phyloP scores from a whole-genome alignment of 169 alveolate genomes.

The Hepatocystis sp. region DNA sequence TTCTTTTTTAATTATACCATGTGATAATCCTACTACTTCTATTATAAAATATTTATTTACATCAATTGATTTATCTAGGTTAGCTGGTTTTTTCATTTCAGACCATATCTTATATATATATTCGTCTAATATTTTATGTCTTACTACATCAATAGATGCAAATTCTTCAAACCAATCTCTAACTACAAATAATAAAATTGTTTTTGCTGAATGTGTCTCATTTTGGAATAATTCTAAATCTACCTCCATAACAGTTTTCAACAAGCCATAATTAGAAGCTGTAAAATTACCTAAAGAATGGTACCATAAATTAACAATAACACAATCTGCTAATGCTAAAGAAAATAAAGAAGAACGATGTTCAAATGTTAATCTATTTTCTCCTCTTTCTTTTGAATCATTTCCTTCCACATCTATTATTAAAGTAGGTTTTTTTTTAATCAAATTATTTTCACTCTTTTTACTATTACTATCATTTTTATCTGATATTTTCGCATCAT shows the following conservation, averaged over 20 bases:
- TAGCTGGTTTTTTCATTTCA: conserved; percentile 84
- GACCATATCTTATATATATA: conserved; percentile 87
- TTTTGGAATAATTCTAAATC: conserved; percentile 85
- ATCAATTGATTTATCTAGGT: neutral
- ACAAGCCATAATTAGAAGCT: conserved; percentile 91
- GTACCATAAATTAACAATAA: conserved; percentile 89
- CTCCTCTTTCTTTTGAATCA: conserved; percentile 92
- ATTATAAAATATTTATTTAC: conserved; percentile 78
- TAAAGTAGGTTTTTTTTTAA: conserved; percentile 74
- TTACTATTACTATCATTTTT: neutral
- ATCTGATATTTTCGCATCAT: neutral
- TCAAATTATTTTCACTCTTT: neutral
- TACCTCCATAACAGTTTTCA: conserved; percentile 92
- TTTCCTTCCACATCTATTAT: conserved; percentile 94
- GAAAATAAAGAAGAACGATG: conserved; percentile 91
- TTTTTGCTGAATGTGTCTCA: conserved; percentile 50
- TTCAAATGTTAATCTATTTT: conserved; percentile 91
- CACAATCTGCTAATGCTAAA: conserved; percentile 92
- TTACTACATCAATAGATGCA: conserved; percentile 82
- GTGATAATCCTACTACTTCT: conserved; percentile 87
- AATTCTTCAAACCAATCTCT: conserved; percentile 88
- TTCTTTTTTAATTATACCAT: conserved; percentile 82
- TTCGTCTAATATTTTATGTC: conserved; percentile 81
- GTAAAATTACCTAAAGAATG: conserved; percentile 91
- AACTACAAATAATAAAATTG: conserved; percentile 77